These are phyloP conservation scores for Butyriboletus loyo DNA, from an alignment of 768 basidiomycete species.

Conservation along the genomic window DNA sequence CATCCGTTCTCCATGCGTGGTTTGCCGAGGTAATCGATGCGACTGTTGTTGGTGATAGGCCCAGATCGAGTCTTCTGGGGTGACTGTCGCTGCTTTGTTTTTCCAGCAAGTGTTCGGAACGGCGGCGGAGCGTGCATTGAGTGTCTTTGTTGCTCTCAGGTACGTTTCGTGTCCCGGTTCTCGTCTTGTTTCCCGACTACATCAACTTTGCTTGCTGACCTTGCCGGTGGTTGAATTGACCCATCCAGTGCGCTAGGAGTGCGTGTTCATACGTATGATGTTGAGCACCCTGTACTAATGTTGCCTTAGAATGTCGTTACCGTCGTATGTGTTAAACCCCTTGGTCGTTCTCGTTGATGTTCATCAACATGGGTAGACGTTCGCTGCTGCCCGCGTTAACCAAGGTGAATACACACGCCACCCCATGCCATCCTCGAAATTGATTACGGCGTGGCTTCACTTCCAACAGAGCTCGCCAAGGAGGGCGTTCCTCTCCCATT, in stretches of 20 bases:
- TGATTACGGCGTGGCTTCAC: too few species aligned
- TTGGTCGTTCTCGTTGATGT: neutral
- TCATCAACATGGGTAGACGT: conserved; percentile 36
- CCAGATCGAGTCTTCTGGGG: conserved; percentile 46
- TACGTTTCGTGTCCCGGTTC: conserved; percentile 9
- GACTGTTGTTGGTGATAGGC: conserved; percentile 20
- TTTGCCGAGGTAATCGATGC: neutral
- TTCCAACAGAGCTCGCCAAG: conserved; percentile 50
- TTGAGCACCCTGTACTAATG: neutral
- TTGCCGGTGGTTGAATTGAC: neutral
- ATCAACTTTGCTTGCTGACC: neutral
- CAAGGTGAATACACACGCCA: conserved; percentile 35
- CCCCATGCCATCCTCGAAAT: neutral
- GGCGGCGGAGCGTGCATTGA: conserved; percentile 50
- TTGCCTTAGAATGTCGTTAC: conserved; percentile 31
- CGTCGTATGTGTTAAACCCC: conserved; percentile 17
- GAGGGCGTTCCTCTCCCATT: conserved; percentile 62
- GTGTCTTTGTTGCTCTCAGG: conserved; percentile 58
- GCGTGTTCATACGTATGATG: neutral
- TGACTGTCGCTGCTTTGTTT: conserved; percentile 57
- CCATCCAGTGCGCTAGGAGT: conserved; percentile 35
- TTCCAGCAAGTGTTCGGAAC: conserved; percentile 58
- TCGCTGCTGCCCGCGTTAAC: conserved; percentile 49
- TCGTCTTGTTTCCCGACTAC: neutral
- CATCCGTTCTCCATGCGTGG: too few species aligned